Evolutionary conservation across 768 basidiomycete species (phyloP).

Genomic region (Hypsizygus marmoreus): DNA sequence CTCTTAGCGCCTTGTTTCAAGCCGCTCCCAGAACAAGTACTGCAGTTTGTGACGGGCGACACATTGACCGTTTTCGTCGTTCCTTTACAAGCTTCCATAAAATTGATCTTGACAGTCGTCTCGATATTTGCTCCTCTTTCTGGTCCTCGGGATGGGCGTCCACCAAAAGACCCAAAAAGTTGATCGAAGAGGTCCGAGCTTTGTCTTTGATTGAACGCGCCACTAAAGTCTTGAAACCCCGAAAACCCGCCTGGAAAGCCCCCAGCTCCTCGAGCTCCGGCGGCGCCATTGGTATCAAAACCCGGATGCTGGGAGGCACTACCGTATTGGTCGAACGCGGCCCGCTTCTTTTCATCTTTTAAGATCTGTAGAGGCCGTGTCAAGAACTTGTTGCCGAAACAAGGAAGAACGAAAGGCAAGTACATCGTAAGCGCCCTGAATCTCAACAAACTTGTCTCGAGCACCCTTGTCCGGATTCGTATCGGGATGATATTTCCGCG

Average conservation of each 20-base stretch:
- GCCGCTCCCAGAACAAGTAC: conserved; percentile 82
- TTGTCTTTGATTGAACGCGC: conserved; percentile 52
- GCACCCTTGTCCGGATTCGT: conserved; percentile 92
- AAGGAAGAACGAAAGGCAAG: conserved; percentile 14
- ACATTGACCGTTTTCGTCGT: conserved; percentile 72
- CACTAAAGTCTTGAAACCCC: conserved; percentile 72
- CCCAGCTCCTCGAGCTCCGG: conserved; percentile 46
- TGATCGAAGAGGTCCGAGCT: conserved; percentile 79
- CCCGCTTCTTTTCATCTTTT: conserved; percentile 93
- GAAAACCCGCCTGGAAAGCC: conserved; percentile 57
- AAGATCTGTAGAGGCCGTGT: conserved; percentile 79
- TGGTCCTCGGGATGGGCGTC: conserved; percentile 43
- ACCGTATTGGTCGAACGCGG: conserved; percentile 90
- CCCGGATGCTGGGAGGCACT: conserved; percentile 90
- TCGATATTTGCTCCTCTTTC: conserved; percentile 83
- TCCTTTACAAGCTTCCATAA: conserved; percentile 96
- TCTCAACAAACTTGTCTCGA: conserved; percentile 92
- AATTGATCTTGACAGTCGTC: conserved; percentile 69
- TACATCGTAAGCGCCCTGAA: conserved; percentile 97
- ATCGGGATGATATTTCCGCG: conserved; percentile 97
- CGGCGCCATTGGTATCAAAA: conserved; percentile 89
- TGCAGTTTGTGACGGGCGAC: conserved; percentile 82
- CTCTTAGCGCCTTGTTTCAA: conserved; percentile 86
- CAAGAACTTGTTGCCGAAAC: conserved; percentile 11
- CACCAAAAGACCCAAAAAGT: conserved; percentile 74